Evolutionary conservation across 1,139 yeast genomes (phyloP), one percentile per base, ranked within the genome.

Genomic region (Debaryomycetaceae sp.): DNA sequence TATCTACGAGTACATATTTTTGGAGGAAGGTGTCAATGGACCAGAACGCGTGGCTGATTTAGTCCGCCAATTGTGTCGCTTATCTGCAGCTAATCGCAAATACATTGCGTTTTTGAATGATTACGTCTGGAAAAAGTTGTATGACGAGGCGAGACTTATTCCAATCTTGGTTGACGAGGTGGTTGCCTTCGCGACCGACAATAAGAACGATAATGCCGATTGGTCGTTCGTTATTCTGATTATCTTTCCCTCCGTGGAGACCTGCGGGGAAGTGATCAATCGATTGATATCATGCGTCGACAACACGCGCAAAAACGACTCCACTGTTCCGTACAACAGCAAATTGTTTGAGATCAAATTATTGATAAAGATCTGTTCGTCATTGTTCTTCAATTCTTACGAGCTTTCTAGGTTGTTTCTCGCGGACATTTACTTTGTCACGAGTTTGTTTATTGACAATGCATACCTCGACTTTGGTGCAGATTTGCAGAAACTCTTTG

Each of bases 301-400:
- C 26, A 54, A 67, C 27, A 69, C 79, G 2, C 55, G 50, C 13
- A 48, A 47, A n/a, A 46, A 50, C 43, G 71, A 49, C 44, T 65
- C 75, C 3, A 61, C 71, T 2, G 75, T 77, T 32, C 81, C 77
- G 13, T 66, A 71, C 27, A 75, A 71, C 39, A 65, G 73, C 15
- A 65, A 68, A 39, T 74, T 90, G 72, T 69, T 80, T 33, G 95
- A 83, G 49, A 66, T 81, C 4, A 70, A 74, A 22, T 79, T 83
- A 4, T 53, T 85, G 41, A 74, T 80, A 5, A 74, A 73, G 42
- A 68, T 80, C 30, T 62, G 80, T 30, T 69, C 81, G 3, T 72
- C 79, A 5, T 51, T 82, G 26, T 74, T 83, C 37, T 85, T 83
- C 58, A 90, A 82, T 47, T 73, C 86, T 0, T 63, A 75, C 28